Base-by-base conservation (phyloP, 2,329 filamentous ascomycete genomes). In the Didymella lethalis region DNA sequence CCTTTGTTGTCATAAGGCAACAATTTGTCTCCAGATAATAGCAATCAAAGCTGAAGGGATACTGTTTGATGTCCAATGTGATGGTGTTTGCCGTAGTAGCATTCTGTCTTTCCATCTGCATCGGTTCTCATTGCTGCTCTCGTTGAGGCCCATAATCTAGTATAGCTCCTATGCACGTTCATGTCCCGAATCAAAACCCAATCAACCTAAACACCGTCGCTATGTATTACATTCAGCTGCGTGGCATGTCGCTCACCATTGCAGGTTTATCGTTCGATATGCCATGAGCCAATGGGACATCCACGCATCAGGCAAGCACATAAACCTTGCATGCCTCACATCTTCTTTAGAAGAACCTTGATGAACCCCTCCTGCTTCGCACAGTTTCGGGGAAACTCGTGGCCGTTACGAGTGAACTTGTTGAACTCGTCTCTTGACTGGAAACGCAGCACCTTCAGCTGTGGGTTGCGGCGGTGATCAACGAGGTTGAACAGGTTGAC, bases 351-450 rank as follows among this genome's bases (percentile, higher is more conserved):
- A 4, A 71, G 23, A 8, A 60, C 52, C 12, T 52, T 65, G 38
- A 72, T 61, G 52, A 69, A 69, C 0, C 69, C 66, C 18, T 66
- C 64, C 6, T 63, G 46, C 57, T 74, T 74, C 1, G 72, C 70
- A 12, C 47, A 57, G 5, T 59, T 45, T 29, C 51, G 64, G 1
- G 68, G 67, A 25, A 71, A 71, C 8, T 34, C 48, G 7, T 67
- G 63, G 1, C 62, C 59, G 10, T 53, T 53, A 7, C 53, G 61
- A 4, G 67, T 64, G 36, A 61, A 64, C 18, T 54, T 57, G 20
- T 52, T 58, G 40, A 72, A 64, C 31, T 61, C 59, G 1, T 40
- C 50, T 11, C 62, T 59, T 12, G 67, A 64, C 46, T 59, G 40
- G 31, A 66, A 71, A 4, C 54, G 59, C 5, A 64, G 40, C 7